Evolutionary conservation across 2,329 filamentous ascomycete species (phyloP).

Genomic region (Cytospora piceae): DNA sequence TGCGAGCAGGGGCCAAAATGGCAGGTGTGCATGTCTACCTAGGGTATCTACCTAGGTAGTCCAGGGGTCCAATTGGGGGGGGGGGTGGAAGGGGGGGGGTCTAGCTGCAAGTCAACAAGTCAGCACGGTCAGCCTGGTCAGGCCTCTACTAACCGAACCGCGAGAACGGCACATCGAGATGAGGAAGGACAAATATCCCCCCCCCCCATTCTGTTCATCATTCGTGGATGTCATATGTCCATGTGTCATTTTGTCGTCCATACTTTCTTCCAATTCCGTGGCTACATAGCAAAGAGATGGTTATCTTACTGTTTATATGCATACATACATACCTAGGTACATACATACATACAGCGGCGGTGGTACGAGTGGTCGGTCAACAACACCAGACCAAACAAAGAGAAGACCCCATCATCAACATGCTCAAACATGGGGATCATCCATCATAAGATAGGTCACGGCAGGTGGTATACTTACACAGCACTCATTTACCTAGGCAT

Average conservation of each 20-base stretch:
- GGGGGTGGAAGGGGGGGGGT: conserved; percentile 12
- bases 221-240: neutral
- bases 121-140: too few relatives aligned
- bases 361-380: neutral
- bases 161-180: neutral
- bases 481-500: neutral
- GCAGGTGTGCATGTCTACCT: too few relatives aligned
- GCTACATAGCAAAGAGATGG: neutral
- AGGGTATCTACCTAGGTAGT: conserved; percentile 8
- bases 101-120: conserved; percentile 1
- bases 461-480: neutral
- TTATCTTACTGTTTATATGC: neutral
- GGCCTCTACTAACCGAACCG: too few relatives aligned
- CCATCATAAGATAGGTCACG: conserved; percentile 9
- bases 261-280: neutral
- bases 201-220: conserved; percentile 4
- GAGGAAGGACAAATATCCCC: conserved; percentile 5
- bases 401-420: conserved; percentile 5
- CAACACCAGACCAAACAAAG: conserved; percentile 7
- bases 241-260: too few relatives aligned
- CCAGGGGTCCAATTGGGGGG: conserved; percentile 3
- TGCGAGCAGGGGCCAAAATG: too few relatives aligned
- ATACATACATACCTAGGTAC: too few relatives aligned
- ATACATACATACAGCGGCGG: neutral
- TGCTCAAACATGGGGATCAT: too few relatives aligned